Base-by-base conservation (phyloP, 305 asterid species). In the Coffea humblotiana region DNA sequence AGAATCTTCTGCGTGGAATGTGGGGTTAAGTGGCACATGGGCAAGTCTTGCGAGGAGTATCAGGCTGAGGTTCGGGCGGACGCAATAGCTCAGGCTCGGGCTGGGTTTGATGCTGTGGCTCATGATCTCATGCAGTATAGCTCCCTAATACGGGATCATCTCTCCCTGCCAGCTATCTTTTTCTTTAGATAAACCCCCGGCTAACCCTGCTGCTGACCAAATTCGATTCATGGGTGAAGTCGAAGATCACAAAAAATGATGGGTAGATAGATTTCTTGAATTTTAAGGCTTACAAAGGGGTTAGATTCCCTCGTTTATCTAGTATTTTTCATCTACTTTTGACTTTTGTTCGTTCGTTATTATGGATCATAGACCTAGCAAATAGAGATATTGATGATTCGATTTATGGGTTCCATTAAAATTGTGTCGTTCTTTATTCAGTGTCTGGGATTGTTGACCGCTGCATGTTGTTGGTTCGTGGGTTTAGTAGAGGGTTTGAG, bases 11-110 rank as follows among this genome's bases (percentile, higher is more conserved):
- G 88, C 27, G 49, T 73, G 23, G 14, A 6, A 0, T 85, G 81
- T 47, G 9, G 61, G 74, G 48, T 21, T n/a, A 0, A 19, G 15
- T 85, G 71, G 78, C 88, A 85, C 74, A 6, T 77, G 82, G 84
- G 77, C 25, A 23, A 79, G 65, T 51, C 27, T 9, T 85, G 86
- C 66, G 1, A 12, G 15, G 6, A 47, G 14, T 56, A 16, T 29
- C 69, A 74, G 45, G 7, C 4, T 6, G 65, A 45, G 11, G 1
- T 8, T 51, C 47, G 7, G 43, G 45, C n/a, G 11, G 11, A 7
- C 29, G 65, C 65, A 23, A 0, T 6, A 27, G 65, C 27, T 23
- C 12, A 8, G 13, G 66, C 27, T 21, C 13, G 2, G 14, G 29
- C 10, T 61, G 32, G 32, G 66, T 32, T 32, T 32, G 32, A 32